Evolutionary conservation across 352 stramenopile species (phyloP).

Genomic region (Nothophytophthora sp.): DNA sequence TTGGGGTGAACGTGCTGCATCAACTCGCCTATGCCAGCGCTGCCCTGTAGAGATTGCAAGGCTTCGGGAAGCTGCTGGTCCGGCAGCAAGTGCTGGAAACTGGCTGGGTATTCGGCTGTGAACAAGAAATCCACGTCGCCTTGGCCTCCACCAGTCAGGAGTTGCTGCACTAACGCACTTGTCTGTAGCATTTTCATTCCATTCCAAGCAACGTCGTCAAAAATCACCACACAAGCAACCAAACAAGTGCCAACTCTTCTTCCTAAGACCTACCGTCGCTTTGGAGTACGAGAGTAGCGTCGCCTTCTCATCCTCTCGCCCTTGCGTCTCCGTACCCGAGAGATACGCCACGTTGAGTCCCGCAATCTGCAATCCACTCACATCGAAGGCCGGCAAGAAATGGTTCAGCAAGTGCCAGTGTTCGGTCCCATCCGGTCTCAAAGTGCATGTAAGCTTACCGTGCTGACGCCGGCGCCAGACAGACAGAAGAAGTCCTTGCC

Average conservation of each 20-base stretch:
- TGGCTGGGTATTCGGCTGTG: slow-evolving; percentile 46
- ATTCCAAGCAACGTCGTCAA: too few relatives aligned
- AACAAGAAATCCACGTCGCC: slow-evolving; percentile 68
- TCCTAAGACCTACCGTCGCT: slow-evolving; percentile 15
- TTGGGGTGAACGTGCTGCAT: slow-evolving; percentile 55
- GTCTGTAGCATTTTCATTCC: slow-evolving; percentile 18
- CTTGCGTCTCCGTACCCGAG: slow-evolving; percentile 24
- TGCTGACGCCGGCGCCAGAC: slow-evolving; percentile 40
- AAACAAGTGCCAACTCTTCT: neutral
- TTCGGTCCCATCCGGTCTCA: neutral
- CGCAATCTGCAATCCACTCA: slow-evolving; percentile 26
- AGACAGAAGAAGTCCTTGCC: slow-evolving; percentile 55
- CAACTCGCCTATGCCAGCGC: slow-evolving; percentile 24
- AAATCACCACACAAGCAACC: neutral
- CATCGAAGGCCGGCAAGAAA: slow-evolving; percentile 4
- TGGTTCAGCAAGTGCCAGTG: neutral
- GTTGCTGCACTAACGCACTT: slow-evolving; percentile 16
- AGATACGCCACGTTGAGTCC: slow-evolving; percentile 47
- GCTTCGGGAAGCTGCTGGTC: slow-evolving; percentile 57
- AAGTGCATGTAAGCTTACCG: too few relatives aligned
- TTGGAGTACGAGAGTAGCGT: slow-evolving; percentile 33
- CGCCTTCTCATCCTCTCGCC: slow-evolving; percentile 27
- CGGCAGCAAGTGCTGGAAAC: slow-evolving; percentile 56
- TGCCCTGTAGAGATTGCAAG: slow-evolving; percentile 42
- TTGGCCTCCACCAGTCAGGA: slow-evolving; percentile 19